A percentile compares a stretch with the other conserved stretches of the same genome.
Conservation (phyloP, 768 basidiomycete genomes). For the Russula abietina region DNA sequence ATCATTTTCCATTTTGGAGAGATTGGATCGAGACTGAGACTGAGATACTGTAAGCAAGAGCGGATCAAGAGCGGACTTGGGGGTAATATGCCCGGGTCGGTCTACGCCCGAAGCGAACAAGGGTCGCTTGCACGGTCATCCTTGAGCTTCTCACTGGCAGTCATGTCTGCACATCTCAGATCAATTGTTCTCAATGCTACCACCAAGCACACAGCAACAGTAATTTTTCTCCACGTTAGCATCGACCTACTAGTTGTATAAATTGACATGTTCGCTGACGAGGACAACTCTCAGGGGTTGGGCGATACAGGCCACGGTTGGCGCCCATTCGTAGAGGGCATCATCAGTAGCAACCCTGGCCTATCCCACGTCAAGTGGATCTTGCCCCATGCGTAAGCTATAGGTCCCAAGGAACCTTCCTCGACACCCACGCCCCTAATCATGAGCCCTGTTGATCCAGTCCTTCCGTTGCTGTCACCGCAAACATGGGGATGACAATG, state of each 20-base stretch:
- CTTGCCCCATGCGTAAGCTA: slow-evolving; percentile 70
- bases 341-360: slow-evolving; percentile 48
- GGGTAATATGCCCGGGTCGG: too few species aligned
- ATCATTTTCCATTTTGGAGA: slow-evolving; percentile 5
- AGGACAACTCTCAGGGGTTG: slow-evolving; percentile 47
- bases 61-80: too few species aligned
- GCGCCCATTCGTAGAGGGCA: slow-evolving; percentile 61
- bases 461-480: slow-evolving; percentile 47
- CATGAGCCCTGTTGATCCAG: background rate
- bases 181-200: slow-evolving; percentile 32
- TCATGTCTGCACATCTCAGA: slow-evolving; percentile 13
- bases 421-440: background rate
- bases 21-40: background rate
- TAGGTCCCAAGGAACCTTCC: slow-evolving; percentile 10
- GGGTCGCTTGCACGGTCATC: too few species aligned
- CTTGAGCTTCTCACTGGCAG: too few species aligned
- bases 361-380: slow-evolving; percentile 85
- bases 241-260: background rate
- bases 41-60: too few species aligned
- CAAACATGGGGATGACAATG: slow-evolving; percentile 70
- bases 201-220: slow-evolving; percentile 71
- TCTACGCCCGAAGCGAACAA: too few species aligned
- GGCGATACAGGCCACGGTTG: slow-evolving; percentile 73
- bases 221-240: slow-evolving; percentile 86
- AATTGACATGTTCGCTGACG: background rate